Evolutionary conservation across 2,329 filamentous ascomycete species (phyloP), one percentile per base, ranked within the genome.

Genomic region (Trichophyton rubrum): DNA sequence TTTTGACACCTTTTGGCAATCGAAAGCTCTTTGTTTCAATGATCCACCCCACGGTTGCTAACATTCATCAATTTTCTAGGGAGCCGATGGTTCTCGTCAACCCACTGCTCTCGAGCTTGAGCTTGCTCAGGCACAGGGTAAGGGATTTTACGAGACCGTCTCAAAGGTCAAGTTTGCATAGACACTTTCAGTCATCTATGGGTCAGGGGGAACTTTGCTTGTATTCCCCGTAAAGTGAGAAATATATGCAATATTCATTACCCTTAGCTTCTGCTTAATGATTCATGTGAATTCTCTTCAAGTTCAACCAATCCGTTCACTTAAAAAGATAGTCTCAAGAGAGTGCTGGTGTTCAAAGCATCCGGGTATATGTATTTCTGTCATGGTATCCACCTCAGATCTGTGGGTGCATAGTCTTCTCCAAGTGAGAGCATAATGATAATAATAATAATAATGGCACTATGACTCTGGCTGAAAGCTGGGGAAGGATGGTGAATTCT

Each of bases 111-210:
- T 84, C 67, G 93, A 99, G 80, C 78, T 95, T 64, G 80, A 88
- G 74, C 72, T 97, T 64, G 93, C 93, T 62, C 81, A 79, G 64
- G 82, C 82, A 67, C 93, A 99, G 79, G 93, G 93, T 75, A 85
- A 90, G 80, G 71, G 77, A 60, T 99, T 97, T 79, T 95, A 88
- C 77, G 77, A 87, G 74, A 78, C 82, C 62, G 82, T 96, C 60
- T 75, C 82, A 71, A 92, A 90, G 82, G 80, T 83, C 67, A 80
- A 78, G 74, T 81, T 83, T 63, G 82, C 81, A 68, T 96, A 57
- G 13, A 17, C 35, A n/a, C 11, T 20, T 15, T 15, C 17, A 57
- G 22, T 40, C 9, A 27, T 41, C 24, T 1, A 27, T 9, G 2
- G 2, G 35, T 7, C 41, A 11, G 55, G 33, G 9, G 20, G 24